These are phyloP conservation scores for Uncinocarpus reesii DNA, from an alignment of 2,329 filamentous ascomycete genomes.

Conservation along the genomic window DNA sequence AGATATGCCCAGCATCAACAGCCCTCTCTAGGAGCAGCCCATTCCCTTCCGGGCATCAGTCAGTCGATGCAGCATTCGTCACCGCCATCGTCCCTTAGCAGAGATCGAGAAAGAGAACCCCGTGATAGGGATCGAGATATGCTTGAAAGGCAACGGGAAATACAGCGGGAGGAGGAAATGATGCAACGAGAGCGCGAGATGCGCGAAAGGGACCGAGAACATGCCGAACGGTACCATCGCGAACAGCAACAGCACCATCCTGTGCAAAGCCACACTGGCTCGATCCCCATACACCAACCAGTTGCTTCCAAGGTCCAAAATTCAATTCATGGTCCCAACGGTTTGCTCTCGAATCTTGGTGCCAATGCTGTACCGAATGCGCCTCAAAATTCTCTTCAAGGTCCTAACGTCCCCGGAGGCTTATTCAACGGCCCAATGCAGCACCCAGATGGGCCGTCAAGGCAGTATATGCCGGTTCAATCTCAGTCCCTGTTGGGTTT, in stretches of 20 bases:
- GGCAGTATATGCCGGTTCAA: slow-evolving; percentile 50
- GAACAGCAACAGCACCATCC: slow-evolving; percentile 52
- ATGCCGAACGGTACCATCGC: slow-evolving; percentile 56
- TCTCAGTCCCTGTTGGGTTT: slow-evolving; percentile 45
- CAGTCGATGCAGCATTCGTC: slow-evolving; percentile 37
- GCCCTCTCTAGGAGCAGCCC: slow-evolving; percentile 28
- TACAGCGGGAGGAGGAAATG: slow-evolving; percentile 46
- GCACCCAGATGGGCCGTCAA: slow-evolving; percentile 44
- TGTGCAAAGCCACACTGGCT: slow-evolving; percentile 78
- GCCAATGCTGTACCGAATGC: slow-evolving; percentile 45
- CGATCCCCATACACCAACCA: slow-evolving; percentile 87
- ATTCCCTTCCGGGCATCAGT: slow-evolving; percentile 34
- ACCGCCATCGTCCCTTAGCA: slow-evolving; percentile 32
- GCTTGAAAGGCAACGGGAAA: slow-evolving; percentile 35
- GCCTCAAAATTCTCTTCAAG: slow-evolving; percentile 46
- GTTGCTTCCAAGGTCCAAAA: slow-evolving; percentile 71
- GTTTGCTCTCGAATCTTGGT: slow-evolving; percentile 66
- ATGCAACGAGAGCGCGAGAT: slow-evolving; percentile 47
- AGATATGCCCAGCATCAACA: slow-evolving; percentile 36
- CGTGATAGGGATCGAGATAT: slow-evolving; percentile 42
- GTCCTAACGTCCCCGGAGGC: slow-evolving; percentile 50
- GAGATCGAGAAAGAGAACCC: slow-evolving; percentile 43
- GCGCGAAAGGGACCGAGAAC: slow-evolving; percentile 37
- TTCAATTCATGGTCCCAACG: slow-evolving; percentile 85
- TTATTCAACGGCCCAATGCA: slow-evolving; percentile 60